phyloP scores from a whole-genome alignment of 2,329 filamentous ascomycete species.

The Talaromyces atroroseus region DNA sequence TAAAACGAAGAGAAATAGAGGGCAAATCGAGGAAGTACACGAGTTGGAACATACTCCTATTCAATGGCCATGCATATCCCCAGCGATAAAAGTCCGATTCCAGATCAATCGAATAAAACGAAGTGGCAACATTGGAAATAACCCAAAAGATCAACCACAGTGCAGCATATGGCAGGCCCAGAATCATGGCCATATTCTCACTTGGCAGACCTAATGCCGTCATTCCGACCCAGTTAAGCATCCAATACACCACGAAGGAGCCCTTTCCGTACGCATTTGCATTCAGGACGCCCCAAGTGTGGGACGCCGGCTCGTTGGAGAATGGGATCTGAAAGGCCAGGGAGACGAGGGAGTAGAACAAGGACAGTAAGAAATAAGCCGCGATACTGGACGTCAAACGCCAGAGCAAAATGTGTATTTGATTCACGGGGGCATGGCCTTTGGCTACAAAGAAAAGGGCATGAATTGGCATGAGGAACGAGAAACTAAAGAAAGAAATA shows the following conservation, averaged over 20 bases:
- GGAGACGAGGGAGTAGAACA: conserved; percentile 59
- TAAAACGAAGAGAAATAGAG: too few relatives aligned
- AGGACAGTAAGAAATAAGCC: conserved; percentile 57
- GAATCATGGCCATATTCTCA: conserved; percentile 60
- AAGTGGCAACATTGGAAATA: conserved; percentile 58
- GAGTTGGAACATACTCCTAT: conserved; percentile 49
- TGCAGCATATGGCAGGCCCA: conserved; percentile 57
- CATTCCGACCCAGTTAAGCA: conserved; percentile 61
- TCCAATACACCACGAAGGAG: conserved; percentile 59
- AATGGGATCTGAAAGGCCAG: conserved; percentile 61
- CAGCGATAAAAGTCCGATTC: conserved; percentile 56
- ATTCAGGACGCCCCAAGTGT: conserved; percentile 42
- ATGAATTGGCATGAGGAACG: conserved; percentile 61
- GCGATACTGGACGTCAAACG: conserved; percentile 51
- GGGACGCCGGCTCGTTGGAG: conserved; percentile 41
- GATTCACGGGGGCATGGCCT: conserved; percentile 53
- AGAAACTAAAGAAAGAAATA: conserved; percentile 61
- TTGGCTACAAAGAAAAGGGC: conserved; percentile 50
- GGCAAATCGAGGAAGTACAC: too few relatives aligned
- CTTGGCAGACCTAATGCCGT: conserved; percentile 57
- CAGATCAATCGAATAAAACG: conserved; percentile 56
- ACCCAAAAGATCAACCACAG: conserved; percentile 65
- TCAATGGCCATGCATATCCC: conserved; percentile 60
- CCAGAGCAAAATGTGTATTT: conserved; percentile 55
- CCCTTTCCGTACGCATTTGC: conserved; percentile 52